Conservation (phyloP, 495 filamentous ascomycete genomes). For the Cudoniella acicularis region DNA sequence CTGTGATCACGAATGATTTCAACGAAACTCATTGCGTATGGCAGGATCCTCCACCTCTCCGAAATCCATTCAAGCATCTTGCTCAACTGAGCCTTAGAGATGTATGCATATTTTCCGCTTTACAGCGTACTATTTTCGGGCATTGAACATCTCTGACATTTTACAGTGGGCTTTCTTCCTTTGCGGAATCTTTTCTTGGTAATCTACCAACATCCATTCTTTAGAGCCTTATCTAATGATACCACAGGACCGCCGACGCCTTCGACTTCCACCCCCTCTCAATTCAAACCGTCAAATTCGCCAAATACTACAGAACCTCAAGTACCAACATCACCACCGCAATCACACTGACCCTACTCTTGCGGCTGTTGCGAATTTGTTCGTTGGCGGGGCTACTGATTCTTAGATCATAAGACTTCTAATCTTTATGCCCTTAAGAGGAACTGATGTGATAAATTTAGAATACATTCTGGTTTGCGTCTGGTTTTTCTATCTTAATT, state of each 20-base stretch:
- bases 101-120: slow-evolving; percentile 3
- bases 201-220: neutral
- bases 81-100: slow-evolving; percentile 43
- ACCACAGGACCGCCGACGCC: slow-evolving; percentile 51
- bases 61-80: slow-evolving; percentile 59
- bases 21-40: slow-evolving; percentile 55
- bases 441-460: neutral
- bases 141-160: neutral
- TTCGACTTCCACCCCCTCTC: slow-evolving; percentile 78
- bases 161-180: slow-evolving; percentile 61
- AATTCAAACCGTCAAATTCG: slow-evolving; percentile 65
- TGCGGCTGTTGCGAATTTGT: slow-evolving; percentile 66
- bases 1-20: slow-evolving; percentile 56
- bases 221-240: neutral
- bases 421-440: neutral
- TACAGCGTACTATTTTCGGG: neutral
- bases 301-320: slow-evolving; percentile 57
- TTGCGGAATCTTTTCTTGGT: slow-evolving; percentile 60
- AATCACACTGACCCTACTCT: slow-evolving; percentile 69
- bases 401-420: slow-evolving; percentile 9
- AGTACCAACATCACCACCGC: slow-evolving; percentile 69
- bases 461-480: slow-evolving; percentile 42
- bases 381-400: slow-evolving; percentile 6
- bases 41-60: slow-evolving; percentile 52
- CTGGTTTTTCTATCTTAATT: slow-evolving; percentile 59